Evolutionary conservation across 2,329 filamentous ascomycete species (phyloP), one percentile per base, ranked within the genome.

Genomic region (Phoma sp.): DNA sequence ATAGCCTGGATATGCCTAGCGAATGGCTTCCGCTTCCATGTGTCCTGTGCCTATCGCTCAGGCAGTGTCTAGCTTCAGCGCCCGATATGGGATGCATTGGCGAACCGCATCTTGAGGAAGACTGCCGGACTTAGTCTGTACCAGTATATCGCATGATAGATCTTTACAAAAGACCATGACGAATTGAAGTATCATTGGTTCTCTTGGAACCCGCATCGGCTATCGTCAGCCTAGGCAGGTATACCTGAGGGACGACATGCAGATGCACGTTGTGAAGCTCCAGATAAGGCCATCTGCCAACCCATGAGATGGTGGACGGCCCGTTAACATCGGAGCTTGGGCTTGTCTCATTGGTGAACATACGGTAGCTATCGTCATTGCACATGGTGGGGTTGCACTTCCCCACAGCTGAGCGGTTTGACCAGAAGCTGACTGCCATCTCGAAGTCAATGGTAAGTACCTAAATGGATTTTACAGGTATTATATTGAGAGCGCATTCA

Each of bases 261-360:
- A 54, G 45, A 25, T 24, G 23, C 32, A 48, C 47, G 52, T 46
- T 61, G 55, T 52, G 47, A 50, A 57, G 57, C 50, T 58, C 46
- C 36, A 66, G 69, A 72, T 72, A 72, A 72, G 67, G 51, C 51
- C 14, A 52, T 52, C 38, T 56, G 55, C 51, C 45, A 48, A 56
- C 53, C 44, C 39, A 59, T 49, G 43, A 55, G 23, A 43, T 24
- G 44, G 38, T 67, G 60, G 65, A 54, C 65, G 51, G 61, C 18
- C 18, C 49, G 39, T 37, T 67, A 11, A 68, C 67, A 60, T 57
- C 61, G 68, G 60, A 29, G 33, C 24, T 40, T 48, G 38, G 38
- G 18, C 18, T 18, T 25, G 27, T 36, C 9, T 43, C 39, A 73
- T 69, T 73, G 66, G 70, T 44, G 23, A 55, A 56, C 52, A 42